Conservation (phyloP, 305 asterid genomes). For the Fraxinus albicans region DNA sequence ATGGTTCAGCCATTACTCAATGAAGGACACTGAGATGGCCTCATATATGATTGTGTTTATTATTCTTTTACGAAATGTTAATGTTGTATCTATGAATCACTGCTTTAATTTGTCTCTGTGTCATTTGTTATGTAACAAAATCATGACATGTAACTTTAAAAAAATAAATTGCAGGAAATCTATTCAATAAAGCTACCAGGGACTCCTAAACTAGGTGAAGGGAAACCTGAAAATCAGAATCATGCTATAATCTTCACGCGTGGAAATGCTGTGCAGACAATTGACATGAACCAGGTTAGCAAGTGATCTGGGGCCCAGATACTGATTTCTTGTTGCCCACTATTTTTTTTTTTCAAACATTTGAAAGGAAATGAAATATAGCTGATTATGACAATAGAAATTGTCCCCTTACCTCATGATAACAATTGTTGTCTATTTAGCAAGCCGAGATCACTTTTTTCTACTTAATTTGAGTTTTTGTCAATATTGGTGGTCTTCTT, state of each 20-base stretch:
- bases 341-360: not conserved
- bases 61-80: not conserved
- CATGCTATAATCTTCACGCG: slow-evolving; percentile 94
- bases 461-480: not conserved
- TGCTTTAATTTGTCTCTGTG: not conserved
- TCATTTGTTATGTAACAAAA: not conserved
- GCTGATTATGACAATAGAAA: not conserved
- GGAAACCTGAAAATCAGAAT: slow-evolving; percentile 98
- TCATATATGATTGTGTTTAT: not conserved
- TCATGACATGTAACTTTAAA: slow-evolving; percentile 13
- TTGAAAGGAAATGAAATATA: not conserved
- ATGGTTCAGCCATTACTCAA: not conserved
- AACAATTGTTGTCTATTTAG: not conserved
- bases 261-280: slow-evolving; percentile 94
- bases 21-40: not conserved
- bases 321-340: slow-evolving; percentile 9
- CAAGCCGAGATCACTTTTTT: not conserved
- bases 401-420: not conserved
- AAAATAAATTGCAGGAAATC: slow-evolving; percentile 57
- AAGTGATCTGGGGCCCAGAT: slow-evolving; percentile 16
- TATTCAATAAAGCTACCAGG: slow-evolving; percentile 92
- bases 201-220: slow-evolving; percentile 97
- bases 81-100: slow-evolving; percentile 8
- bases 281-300: slow-evolving; percentile 97
- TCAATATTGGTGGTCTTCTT: not conserved